phyloP scores from a whole-genome alignment of 805 yeast genomes.

The Priceomyces melissophilus region DNA sequence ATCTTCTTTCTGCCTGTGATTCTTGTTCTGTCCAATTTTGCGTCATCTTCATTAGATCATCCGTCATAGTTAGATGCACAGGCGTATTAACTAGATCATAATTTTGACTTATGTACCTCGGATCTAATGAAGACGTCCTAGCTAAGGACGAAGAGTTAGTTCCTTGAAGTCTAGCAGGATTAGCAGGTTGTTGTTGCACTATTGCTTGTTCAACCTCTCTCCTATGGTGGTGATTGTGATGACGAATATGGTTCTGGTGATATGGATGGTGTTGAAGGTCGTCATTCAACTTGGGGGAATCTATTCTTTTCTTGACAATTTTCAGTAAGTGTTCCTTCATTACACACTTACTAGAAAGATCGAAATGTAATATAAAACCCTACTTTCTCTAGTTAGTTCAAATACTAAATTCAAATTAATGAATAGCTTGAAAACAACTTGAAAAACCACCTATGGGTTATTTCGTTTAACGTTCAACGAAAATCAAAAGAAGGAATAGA shows the following conservation, averaged over 20 bases:
- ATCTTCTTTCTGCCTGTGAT: constrained; percentile 37
- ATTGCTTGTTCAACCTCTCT: too few relatives aligned
- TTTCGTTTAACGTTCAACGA: too few relatives aligned
- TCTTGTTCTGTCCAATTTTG: constrained; percentile 49
- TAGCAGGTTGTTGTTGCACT: not conserved
- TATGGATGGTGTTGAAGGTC: not conserved
- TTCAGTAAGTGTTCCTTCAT: not conserved
- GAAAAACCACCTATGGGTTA: too few relatives aligned
- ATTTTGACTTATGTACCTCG: constrained; percentile 17
- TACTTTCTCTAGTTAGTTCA: too few relatives aligned
- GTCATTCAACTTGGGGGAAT: not conserved
- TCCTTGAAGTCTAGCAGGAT: not conserved
- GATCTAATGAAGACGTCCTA: constrained; percentile 22
- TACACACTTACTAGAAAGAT: too few relatives aligned
- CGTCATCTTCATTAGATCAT: constrained; percentile 35
- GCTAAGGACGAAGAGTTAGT: constrained; percentile 9
- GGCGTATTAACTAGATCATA: constrained; percentile 21
- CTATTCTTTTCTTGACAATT: not conserved
- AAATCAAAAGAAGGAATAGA: too few relatives aligned
- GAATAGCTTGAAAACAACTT: too few relatives aligned
- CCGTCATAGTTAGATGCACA: constrained; percentile 23
- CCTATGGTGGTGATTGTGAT: not conserved
- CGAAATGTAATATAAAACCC: too few relatives aligned
- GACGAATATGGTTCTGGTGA: not conserved
- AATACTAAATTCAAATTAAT: too few relatives aligned